Evolutionary conservation across 2,329 filamentous ascomycete genomes (phyloP).

Genomic region (Penicillium concentricum): DNA sequence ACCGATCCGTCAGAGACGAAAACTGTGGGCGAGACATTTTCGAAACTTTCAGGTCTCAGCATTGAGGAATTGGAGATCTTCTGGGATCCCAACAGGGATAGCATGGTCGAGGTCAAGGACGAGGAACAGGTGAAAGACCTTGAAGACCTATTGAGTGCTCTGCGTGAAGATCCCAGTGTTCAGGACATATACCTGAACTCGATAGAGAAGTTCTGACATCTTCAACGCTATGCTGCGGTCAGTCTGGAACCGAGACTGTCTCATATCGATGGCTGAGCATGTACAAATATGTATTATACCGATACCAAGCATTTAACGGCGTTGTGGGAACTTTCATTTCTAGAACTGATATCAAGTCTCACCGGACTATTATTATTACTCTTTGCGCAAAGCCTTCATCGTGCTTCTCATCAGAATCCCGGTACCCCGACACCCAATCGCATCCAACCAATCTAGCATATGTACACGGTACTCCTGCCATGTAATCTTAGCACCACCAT

Average conservation of each 20-base stretch:
- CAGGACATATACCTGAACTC: conserved; percentile 77
- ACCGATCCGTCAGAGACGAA: conserved; percentile 67
- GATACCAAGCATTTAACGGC: conserved; percentile 15
- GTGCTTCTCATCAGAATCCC: conserved; percentile 74
- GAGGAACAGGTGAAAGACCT: conserved; percentile 58
- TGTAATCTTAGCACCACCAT: conserved; percentile 64
- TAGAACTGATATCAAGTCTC: background rate
- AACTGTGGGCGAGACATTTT: conserved; percentile 63
- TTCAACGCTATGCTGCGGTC: background rate
- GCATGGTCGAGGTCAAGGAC: conserved; percentile 63
- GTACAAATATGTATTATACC: conserved; percentile 19
- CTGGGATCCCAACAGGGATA: conserved; percentile 81
- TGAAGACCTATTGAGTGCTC: conserved; percentile 52
- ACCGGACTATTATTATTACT: conserved; percentile 13
- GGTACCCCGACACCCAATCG: conserved; percentile 64
- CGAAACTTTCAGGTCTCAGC: conserved; percentile 62
- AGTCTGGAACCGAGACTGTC: background rate
- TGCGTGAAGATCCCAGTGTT: conserved; percentile 68
- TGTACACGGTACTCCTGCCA: conserved; percentile 75
- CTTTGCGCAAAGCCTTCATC: conserved; percentile 69
- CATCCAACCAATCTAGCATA: conserved; percentile 68
- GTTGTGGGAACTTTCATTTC: background rate
- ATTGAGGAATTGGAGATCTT: conserved; percentile 77
- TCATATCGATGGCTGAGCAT: background rate
- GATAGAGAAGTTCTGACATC: conserved; percentile 24